Evolutionary conservation across 805 yeast genomes (phyloP), one percentile per base, ranked within the genome.

Genomic region (Starmerella roubikii): DNA sequence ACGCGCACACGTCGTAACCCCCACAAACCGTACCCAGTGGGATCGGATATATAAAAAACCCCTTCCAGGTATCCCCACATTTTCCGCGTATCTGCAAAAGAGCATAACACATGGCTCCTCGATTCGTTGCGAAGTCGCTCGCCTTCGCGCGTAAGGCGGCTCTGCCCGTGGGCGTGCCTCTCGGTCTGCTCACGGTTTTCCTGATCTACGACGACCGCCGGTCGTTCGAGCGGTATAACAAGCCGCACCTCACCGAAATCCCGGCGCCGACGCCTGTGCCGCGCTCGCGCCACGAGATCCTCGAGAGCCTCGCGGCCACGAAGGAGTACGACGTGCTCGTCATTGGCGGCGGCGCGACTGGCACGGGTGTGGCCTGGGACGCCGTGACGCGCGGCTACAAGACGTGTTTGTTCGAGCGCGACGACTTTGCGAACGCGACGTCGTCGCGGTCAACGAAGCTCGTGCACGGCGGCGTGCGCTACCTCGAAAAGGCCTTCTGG

Each of bases 381-480:
- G 95, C 95, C 27, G 72, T 78, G 22, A 72, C 93, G 31, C 71
- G 97, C 60, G 96, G 96, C 34, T 71, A 85, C 50, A 81, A 83
- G 54, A 94, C 84, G 31, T 81, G 93, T 37, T 60, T 86, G 41
- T 70, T 86, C 42, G 97, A 86, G 61, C 78, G 78, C 56, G 75
- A 74, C 48, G 97, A 86, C 65, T 86, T 80, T 56, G 94, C 94
- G 7, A 69, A 84, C 9, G 95, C 94, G 30, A 88, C 96, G 13
- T 80, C 93, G 8, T 84, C 95, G 26, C 81, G 85, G 54, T 81
- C 94, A 13, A 86, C 97, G 35, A 86, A 86, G 64, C 81, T 86
- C 76, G 94, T 94, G 32, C 97, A 86, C 57, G 97, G 97, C 49
- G 97, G 97, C 58, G 95, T 86, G 31, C 70, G 97, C 54, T 86